phyloP scores from a whole-genome alignment of 1,284 basidiomycete genomes.

The Marasmius sp. region DNA sequence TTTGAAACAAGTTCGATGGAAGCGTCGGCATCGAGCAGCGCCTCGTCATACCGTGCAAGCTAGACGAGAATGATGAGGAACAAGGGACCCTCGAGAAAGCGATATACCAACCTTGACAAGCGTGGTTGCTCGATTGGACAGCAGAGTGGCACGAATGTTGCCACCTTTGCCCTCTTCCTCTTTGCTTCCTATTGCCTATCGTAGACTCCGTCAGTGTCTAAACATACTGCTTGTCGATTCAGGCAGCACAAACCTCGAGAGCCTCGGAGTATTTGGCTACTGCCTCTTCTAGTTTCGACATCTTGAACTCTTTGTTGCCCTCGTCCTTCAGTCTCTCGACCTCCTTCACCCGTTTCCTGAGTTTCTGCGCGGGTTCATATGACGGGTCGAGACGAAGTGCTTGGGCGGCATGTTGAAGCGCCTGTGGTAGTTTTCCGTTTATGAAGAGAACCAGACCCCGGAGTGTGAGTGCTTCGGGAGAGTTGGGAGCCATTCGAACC shows the following conservation, averaged over 20 bases:
- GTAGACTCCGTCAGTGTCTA: neutral
- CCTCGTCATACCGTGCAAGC: slow-evolving; percentile 61
- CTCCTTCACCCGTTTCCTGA: slow-evolving; percentile 77
- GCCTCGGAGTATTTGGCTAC: slow-evolving; percentile 69
- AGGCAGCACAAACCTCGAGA: slow-evolving; percentile 47
- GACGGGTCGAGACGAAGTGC: slow-evolving; percentile 84
- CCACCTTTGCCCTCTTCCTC: slow-evolving; percentile 75
- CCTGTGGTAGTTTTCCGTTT: slow-evolving; percentile 68
- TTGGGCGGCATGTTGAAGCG: slow-evolving; percentile 70
- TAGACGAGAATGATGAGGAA: slow-evolving; percentile 25
- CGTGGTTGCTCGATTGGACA: slow-evolving; percentile 85
- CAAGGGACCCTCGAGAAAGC: neutral
- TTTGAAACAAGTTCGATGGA: slow-evolving; percentile 46
- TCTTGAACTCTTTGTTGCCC: slow-evolving; percentile 80
- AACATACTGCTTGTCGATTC: neutral
- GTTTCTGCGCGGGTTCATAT: slow-evolving; percentile 63
- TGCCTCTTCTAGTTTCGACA: slow-evolving; percentile 60
- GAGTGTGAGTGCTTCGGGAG: slow-evolving; percentile 80
- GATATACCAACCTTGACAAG: slow-evolving; percentile 59
- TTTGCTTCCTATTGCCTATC: slow-evolving; percentile 56
- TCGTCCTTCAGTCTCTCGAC: slow-evolving; percentile 84
- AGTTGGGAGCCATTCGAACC: slow-evolving; percentile 67
- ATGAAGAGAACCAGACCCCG: slow-evolving; percentile 82
- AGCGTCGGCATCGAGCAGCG: slow-evolving; percentile 16
- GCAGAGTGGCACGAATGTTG: slow-evolving; percentile 73